A percentile compares a stretch with the other conserved stretches of the same genome.
Evolutionary conservation across 805 yeast genomes (phyloP).

Genomic region (Candida namnaoensis): DNA sequence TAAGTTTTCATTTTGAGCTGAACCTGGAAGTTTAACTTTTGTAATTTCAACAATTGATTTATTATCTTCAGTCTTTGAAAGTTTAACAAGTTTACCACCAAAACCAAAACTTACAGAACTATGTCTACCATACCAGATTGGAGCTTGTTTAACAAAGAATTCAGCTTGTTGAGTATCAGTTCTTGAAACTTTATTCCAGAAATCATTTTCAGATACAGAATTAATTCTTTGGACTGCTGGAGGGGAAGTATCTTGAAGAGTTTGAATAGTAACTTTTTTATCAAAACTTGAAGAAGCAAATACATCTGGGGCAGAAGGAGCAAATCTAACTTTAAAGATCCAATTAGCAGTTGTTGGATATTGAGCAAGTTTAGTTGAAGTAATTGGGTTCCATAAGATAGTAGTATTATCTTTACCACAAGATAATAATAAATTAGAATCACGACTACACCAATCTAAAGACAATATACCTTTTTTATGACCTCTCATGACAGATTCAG

Average conservation of each 20-base stretch:
- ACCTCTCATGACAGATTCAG: conserved; percentile 67
- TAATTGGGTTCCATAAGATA: conserved; percentile 81
- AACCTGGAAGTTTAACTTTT: conserved; percentile 27
- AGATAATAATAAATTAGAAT: conserved; percentile 71
- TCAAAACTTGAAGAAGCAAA: conserved; percentile 87
- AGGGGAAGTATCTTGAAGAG: conserved; percentile 79
- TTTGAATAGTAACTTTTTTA: conserved; percentile 71
- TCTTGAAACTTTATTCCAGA: conserved; percentile 73
- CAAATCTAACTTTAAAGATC: conserved; percentile 85
- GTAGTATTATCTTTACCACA: conserved; percentile 89
- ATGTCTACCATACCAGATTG: conserved; percentile 77
- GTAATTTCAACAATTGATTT: conserved; percentile 33
- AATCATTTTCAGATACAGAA: conserved; percentile 57
- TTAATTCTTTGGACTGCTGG: conserved; percentile 36
- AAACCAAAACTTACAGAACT: conserved; percentile 79
- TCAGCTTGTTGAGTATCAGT: conserved; percentile 68
- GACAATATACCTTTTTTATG: conserved; percentile 86
- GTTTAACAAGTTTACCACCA: conserved; percentile 79
- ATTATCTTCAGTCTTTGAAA: conserved; percentile 30
- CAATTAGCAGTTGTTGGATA: conserved; percentile 91
- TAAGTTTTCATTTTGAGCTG: conserved; percentile 31
- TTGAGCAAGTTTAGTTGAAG: conserved; percentile 67
- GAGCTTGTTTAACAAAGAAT: conserved; percentile 70
- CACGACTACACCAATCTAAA: conserved; percentile 88
- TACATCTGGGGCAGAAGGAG: conserved; percentile 81